Conservation (phyloP, 305 asterid genomes). For the Rubia peregrina region DNA sequence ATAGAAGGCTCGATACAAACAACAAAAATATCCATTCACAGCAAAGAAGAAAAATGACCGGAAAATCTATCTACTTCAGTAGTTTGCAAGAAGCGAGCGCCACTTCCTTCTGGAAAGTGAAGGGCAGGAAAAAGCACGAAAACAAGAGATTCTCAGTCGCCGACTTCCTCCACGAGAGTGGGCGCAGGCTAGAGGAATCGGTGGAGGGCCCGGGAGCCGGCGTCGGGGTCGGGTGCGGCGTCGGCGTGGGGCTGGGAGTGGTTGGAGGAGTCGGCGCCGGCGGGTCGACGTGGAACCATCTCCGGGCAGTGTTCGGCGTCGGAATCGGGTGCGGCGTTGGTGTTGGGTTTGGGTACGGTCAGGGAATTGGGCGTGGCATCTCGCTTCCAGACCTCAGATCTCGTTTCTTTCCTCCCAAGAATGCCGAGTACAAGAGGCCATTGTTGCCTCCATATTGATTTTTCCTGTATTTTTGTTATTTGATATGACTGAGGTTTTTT, state of each 20-base stretch:
- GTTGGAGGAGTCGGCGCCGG: slow-evolving; percentile 54
- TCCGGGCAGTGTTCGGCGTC: slow-evolving; percentile 48
- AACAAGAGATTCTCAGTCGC: slow-evolving; percentile 34
- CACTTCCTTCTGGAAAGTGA: slow-evolving; percentile 48
- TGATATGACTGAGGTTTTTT: neutral
- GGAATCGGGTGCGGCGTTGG: slow-evolving; percentile 83
- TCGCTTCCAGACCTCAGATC: slow-evolving; percentile 42
- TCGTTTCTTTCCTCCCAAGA: slow-evolving; percentile 22
- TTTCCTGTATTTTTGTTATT: neutral
- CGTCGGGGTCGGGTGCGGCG: slow-evolving; percentile 68
- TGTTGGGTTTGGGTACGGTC: slow-evolving; percentile 62
- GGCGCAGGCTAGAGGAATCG: slow-evolving; percentile 31
- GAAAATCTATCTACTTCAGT: slow-evolving; percentile 19
- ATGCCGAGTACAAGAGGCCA: slow-evolving; percentile 36
- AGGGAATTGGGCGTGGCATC: slow-evolving; percentile 54
- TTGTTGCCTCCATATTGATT: slow-evolving; percentile 25
- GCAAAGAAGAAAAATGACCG: slow-evolving; percentile 23
- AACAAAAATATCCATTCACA: neutral
- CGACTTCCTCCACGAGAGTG: slow-evolving; percentile 41
- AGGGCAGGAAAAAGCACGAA: slow-evolving; percentile 28
- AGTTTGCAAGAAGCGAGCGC: slow-evolving; percentile 30
- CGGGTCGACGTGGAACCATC: slow-evolving; percentile 51
- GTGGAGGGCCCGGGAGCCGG: slow-evolving; percentile 74
- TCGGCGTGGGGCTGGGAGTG: slow-evolving; percentile 61
- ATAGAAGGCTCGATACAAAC: neutral